Base-by-base conservation (phyloP, 208 protist species). In the Leishmania martiniquensis region DNA sequence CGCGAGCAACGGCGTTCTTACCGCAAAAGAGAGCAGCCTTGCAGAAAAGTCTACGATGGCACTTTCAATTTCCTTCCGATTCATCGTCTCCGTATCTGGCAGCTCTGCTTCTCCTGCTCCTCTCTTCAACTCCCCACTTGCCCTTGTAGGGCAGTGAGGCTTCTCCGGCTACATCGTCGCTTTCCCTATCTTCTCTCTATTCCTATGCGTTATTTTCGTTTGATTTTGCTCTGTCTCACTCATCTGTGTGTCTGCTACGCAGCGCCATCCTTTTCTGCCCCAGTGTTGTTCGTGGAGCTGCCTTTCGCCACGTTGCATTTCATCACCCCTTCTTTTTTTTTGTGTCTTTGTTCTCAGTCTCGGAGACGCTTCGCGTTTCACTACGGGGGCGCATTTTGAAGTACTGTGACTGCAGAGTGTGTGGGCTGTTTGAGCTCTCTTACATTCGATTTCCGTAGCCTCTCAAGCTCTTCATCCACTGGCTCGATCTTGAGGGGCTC, bases 1-100 rank as follows among this genome's bases (percentile, higher is more conserved):
- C 42, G 42, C 20, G 42, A 69, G 42, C 13, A 25, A 51, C 13
- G 20, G 25, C 13, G 22, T 1, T 69, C 25, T 42, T 34, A 13
- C 65, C 65, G 51, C 10, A 7, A 69, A 7, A 47, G 9, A 32
- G 44, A 49, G 25, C 29, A 29, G 1, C 25, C 1, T n/a, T 9
- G 2, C 12, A 20, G 47, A 9, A 47, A 9, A 44, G 65, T 45
- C 42, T 22, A 51, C 39, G 32, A 69, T 0, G 42, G 29, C 34
- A 51, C 22, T 29, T 15, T 10, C 68, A 72, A 2, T 44, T 72
- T 52, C 15, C 17, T 42, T 59, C 47, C n/a, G 4, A 44, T 13
- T 39, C 15, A 51, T 74, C 77, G 29, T 47, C 67, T 34, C 59
- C 68, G 69, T 75, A 67, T 57, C 44, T 68, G 60, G 20, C 74